Percentiles rank a stretch among this genome's conserved stretches.
phyloP scores from a whole-genome alignment of 2,329 filamentous ascomycete genomes.

The Teratosphaeria gauchensis region DNA sequence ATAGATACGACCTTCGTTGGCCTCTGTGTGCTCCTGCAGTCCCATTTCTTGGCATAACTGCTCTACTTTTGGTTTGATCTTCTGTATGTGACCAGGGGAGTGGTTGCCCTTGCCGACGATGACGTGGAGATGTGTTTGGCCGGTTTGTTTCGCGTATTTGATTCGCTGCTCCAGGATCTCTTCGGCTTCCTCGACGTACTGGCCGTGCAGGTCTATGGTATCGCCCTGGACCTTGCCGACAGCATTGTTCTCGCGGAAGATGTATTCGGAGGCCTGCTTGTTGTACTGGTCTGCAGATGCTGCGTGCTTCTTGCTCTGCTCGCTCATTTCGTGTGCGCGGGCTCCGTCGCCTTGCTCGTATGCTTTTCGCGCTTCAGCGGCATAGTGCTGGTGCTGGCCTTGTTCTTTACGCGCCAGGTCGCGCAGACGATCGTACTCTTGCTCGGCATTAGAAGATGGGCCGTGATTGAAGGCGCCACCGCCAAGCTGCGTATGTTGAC shows the following conservation, averaged over 20 bases:
- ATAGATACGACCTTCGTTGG: constrained; percentile 82
- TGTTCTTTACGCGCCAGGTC: constrained; percentile 74
- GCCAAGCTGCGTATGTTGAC: background rate
- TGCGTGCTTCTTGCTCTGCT: constrained; percentile 77
- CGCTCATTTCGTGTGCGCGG: constrained; percentile 70
- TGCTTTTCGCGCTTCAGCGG: constrained; percentile 59
- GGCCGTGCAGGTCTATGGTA: constrained; percentile 88
- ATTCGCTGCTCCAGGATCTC: constrained; percentile 81
- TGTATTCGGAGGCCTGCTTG: constrained; percentile 81
- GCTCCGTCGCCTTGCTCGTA: constrained; percentile 77
- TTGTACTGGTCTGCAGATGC: constrained; percentile 82
- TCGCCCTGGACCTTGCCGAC: constrained; percentile 63
- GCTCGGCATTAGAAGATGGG: constrained; percentile 58
- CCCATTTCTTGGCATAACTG: constrained; percentile 74
- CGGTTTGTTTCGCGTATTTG: constrained; percentile 60
- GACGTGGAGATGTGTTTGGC: constrained; percentile 78
- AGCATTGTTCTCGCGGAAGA: constrained; percentile 92
- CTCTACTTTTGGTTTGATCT: constrained; percentile 92
- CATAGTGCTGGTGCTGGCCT: constrained; percentile 62
- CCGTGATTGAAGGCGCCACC: constrained; percentile 61
- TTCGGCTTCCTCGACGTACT: constrained; percentile 91
- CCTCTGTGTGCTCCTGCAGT: constrained; percentile 73
- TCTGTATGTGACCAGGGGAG: constrained; percentile 70
- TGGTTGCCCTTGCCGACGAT: constrained; percentile 97
- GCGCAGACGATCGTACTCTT: constrained; percentile 85